Conservation (phyloP, 768 basidiomycete species). For the Melanogaster broomeanus region DNA sequence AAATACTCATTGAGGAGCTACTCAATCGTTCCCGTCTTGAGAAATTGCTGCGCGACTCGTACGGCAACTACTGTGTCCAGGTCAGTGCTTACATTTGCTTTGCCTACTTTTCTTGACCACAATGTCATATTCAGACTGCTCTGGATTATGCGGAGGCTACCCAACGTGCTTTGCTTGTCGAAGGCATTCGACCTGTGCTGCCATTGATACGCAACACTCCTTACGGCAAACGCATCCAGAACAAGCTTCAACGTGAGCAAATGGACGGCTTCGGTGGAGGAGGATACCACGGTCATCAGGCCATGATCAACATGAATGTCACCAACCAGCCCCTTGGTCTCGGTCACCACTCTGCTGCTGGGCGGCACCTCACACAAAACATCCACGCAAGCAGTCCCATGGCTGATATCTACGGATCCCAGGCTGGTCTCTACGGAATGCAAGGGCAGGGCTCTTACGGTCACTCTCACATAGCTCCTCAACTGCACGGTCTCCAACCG, state of each 20-base stretch:
- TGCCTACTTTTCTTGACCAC: slow-evolving; percentile 20
- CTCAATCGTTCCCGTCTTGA: slow-evolving; percentile 93
- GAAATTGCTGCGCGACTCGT: slow-evolving; percentile 94
- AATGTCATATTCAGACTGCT: slow-evolving; percentile 74
- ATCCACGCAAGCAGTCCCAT: slow-evolving; percentile 56
- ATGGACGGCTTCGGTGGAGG: slow-evolving; percentile 60
- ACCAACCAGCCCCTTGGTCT: slow-evolving; percentile 57
- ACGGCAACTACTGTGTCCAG: slow-evolving; percentile 95
- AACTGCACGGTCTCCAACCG: slow-evolving; percentile 62
- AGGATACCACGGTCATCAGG: slow-evolving; percentile 60
- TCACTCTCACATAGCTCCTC: slow-evolving; percentile 56
- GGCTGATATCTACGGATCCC: slow-evolving; percentile 64
- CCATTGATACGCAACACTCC: slow-evolving; percentile 99
- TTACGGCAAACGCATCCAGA: slow-evolving; percentile 98
- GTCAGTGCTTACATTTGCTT: slow-evolving; percentile 37
- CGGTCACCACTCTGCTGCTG: slow-evolving; percentile 39
- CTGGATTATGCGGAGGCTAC: slow-evolving; percentile 96
- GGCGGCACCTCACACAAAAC: slow-evolving; percentile 58
- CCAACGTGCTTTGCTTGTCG: slow-evolving; percentile 90
- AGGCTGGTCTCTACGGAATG: slow-evolving; percentile 63
- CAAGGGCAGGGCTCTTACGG: slow-evolving; percentile 57
- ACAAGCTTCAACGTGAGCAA: slow-evolving; percentile 95
- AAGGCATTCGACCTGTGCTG: slow-evolving; percentile 97
- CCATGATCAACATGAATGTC: slow-evolving; percentile 56
- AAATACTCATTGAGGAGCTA: slow-evolving; percentile 92